Percentiles rank a stretch among this genome's conserved stretches.
These are phyloP conservation scores for Dactylellina leptospora DNA, from an alignment of 2,329 filamentous ascomycete species.

Conservation along the genomic window DNA sequence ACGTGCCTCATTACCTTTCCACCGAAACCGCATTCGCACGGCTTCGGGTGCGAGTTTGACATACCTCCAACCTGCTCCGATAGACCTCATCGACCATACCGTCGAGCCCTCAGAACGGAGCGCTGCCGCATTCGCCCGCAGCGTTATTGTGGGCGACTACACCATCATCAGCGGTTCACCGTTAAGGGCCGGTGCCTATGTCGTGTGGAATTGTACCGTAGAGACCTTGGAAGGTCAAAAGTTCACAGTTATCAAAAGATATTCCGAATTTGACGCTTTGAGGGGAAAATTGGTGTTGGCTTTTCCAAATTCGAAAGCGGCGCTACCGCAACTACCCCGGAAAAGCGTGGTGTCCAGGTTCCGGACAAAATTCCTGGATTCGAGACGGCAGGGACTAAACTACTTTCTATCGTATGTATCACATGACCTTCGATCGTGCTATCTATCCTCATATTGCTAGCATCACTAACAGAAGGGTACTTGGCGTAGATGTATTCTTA, in stretches of 20 bases:
- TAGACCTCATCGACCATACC: constrained; percentile 72
- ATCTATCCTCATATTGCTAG: background rate
- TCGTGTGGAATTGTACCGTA: constrained; percentile 91
- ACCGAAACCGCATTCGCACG: constrained; percentile 45
- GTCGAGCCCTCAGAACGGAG: constrained; percentile 67
- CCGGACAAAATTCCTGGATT: constrained; percentile 75
- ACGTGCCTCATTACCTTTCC: constrained; percentile 36
- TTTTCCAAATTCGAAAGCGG: constrained; percentile 83
- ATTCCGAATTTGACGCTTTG: constrained; percentile 92
- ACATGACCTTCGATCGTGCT: background rate
- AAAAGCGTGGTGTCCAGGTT: constrained; percentile 79
- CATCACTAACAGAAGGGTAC: background rate
- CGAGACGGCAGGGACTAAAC: constrained; percentile 79
- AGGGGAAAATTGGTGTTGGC: constrained; percentile 76
- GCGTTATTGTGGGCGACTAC: constrained; percentile 71
- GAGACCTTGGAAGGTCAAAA: constrained; percentile 77
- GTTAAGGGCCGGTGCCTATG: constrained; percentile 80
- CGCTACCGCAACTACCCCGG: constrained; percentile 88
- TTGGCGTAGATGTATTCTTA: constrained; percentile 76
- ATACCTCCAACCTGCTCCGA: constrained; percentile 61
- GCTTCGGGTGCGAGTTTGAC: constrained; percentile 50
- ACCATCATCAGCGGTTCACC: constrained; percentile 66
- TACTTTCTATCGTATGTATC: constrained; percentile 88
- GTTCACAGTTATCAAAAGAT: constrained; percentile 72
- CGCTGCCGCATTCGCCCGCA: constrained; percentile 70